phyloP scores from a whole-genome alignment of 176 grass and related monocot genomes.

The Poa pratensis region DNA sequence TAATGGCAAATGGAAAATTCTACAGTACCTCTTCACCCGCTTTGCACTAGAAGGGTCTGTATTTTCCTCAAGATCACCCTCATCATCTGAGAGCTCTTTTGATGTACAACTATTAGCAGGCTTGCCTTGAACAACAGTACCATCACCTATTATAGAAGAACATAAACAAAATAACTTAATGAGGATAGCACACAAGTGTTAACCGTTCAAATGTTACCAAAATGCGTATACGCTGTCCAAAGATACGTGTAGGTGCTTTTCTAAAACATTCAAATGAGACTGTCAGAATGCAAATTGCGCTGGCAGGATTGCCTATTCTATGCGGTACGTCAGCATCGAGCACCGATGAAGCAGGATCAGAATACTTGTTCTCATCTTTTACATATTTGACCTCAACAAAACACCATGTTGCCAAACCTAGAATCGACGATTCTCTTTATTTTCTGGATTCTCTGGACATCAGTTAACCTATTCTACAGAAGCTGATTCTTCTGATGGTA shows the following conservation, averaged over 20 bases:
- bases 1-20: background rate
- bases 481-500: slow-evolving; percentile 23
- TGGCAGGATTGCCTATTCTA: slow-evolving; percentile 2
- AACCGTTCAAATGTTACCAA: background rate
- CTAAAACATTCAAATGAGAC: background rate
- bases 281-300: background rate
- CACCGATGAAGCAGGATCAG: slow-evolving; percentile 29
- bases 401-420: slow-evolving; percentile 4
- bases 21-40: slow-evolving; percentile 66
- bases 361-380: slow-evolving; percentile 22
- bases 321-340: slow-evolving; percentile 4
- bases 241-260: background rate
- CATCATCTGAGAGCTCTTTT: slow-evolving; percentile 63
- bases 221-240: background rate
- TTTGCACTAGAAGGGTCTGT: slow-evolving; percentile 56
- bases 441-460: slow-evolving; percentile 17
- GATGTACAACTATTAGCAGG: slow-evolving; percentile 65
- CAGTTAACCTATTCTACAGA: slow-evolving; percentile 19
- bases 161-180: slow-evolving; percentile 34
- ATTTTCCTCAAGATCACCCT: slow-evolving; percentile 70
- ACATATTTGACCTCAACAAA: slow-evolving; percentile 8
- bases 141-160: slow-evolving; percentile 42
- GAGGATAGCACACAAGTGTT: slow-evolving; percentile 18
- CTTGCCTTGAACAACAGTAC: slow-evolving; percentile 44
- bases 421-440: slow-evolving; percentile 5